Evolutionary conservation across 2,329 filamentous ascomycete genomes (phyloP).

Genomic region (Thelonectria rubi): DNA sequence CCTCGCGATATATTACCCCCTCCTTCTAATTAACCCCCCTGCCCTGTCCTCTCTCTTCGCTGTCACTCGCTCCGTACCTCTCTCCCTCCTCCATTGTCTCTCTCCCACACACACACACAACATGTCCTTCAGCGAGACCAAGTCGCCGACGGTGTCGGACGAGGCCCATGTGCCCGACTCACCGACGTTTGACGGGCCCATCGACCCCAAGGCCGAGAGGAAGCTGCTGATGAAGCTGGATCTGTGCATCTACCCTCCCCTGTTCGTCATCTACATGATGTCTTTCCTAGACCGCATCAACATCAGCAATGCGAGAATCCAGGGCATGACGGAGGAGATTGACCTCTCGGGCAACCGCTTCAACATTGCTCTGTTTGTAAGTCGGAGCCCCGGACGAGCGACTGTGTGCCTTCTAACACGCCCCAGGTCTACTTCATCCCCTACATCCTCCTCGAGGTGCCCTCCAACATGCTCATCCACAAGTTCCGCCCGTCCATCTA

Average conservation of each 20-base stretch:
- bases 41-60: not conserved
- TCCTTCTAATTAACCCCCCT: constrained; percentile 4
- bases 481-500: constrained; percentile 51
- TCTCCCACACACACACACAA: constrained; percentile 4
- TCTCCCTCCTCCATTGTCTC: constrained; percentile 1
- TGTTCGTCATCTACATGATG: constrained; percentile 54
- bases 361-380: constrained; percentile 53
- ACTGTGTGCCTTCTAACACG: too few species aligned
- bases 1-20: not conserved
- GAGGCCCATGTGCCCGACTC: constrained; percentile 27
- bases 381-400: not conserved
- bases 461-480: constrained; percentile 57
- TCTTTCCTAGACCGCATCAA: constrained; percentile 57
- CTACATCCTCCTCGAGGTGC: constrained; percentile 56
- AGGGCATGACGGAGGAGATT: constrained; percentile 54
- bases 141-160: constrained; percentile 24
- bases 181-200: constrained; percentile 25
- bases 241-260: constrained; percentile 50
- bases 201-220: constrained; percentile 47
- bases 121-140: constrained; percentile 34
- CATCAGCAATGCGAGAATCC: constrained; percentile 58
- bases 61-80: not conserved
- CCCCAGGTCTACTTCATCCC: constrained; percentile 48
- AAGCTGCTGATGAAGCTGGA: constrained; percentile 54
- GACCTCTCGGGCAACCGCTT: constrained; percentile 53